These are phyloP conservation scores for Sporobolomyces roseus DNA, from an alignment of 768 basidiomycete genomes.

Conservation along the genomic window DNA sequence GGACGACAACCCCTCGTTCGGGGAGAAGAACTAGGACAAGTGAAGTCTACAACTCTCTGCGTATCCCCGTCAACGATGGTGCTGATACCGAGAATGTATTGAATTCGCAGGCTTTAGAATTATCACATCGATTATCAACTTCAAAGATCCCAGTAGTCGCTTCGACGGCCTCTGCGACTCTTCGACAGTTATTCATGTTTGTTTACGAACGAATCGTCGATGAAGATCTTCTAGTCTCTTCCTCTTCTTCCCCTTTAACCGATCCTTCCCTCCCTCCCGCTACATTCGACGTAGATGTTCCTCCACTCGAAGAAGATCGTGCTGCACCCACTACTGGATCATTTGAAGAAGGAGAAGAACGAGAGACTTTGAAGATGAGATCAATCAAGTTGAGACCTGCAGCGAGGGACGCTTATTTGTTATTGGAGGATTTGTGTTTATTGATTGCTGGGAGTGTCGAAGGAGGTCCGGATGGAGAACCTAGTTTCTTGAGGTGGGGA, in stretches of 20 bases:
- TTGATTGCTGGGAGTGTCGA: conserved; percentile 61
- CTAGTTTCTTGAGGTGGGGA: conserved; percentile 74
- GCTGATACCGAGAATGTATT: not conserved
- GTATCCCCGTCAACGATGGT: not conserved
- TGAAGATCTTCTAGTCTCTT: conserved; percentile 58
- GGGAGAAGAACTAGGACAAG: conserved; percentile 73
- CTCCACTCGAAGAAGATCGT: conserved; percentile 32
- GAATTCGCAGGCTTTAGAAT: conserved; percentile 40
- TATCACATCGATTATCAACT: conserved; percentile 94
- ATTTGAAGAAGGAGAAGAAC: not conserved
- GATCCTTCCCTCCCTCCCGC: conserved; percentile 10
- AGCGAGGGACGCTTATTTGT: conserved; percentile 74
- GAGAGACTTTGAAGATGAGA: not conserved
- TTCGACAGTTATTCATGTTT: conserved; percentile 95
- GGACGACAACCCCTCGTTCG: conserved; percentile 57
- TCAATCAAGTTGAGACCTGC: conserved; percentile 63
- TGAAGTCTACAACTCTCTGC: conserved; percentile 50
- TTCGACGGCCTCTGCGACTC: conserved; percentile 90
- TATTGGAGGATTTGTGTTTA: conserved; percentile 89
- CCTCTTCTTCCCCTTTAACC: not conserved
- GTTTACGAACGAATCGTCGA: conserved; percentile 88
- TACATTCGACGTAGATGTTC: conserved; percentile 29
- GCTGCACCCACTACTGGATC: conserved; percentile 1
- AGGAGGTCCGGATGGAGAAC: conserved; percentile 56
- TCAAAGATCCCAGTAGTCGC: conserved; percentile 94